These are phyloP conservation scores for Citrullus amarus DNA, from an alignment of 306 rosid genomes.

Conservation along the genomic window DNA sequence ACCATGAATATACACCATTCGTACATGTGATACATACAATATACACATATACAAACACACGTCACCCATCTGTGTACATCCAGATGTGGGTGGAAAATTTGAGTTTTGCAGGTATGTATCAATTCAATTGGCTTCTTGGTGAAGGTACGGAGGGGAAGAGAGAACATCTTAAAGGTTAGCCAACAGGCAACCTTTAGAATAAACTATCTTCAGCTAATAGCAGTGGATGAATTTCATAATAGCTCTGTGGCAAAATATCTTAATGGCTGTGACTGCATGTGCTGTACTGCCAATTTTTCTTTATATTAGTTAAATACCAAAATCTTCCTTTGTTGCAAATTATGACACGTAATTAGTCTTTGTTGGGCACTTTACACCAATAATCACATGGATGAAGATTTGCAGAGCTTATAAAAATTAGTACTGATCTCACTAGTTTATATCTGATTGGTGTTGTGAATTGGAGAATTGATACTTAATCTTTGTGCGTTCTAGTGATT, in stretches of 20 bases:
- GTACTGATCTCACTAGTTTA: slow-evolving; percentile 2
- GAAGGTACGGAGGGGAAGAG: background rate
- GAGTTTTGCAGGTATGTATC: background rate
- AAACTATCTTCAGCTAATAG: slow-evolving; percentile 2
- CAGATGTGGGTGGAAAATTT: background rate
- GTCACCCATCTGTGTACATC: background rate
- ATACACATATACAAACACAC: background rate
- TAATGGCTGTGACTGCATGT: background rate
- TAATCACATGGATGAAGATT: slow-evolving; percentile 5
- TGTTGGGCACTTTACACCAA: slow-evolving; percentile 7
- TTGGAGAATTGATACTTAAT: slow-evolving; percentile 8
- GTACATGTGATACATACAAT: background rate
- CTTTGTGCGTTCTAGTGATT: slow-evolving; percentile 9
- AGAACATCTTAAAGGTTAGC: background rate
- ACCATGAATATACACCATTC: background rate
- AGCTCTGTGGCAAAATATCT: background rate
- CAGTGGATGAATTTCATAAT: slow-evolving; percentile 1
- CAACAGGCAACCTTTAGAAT: slow-evolving; percentile 6
- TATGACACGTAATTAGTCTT: slow-evolving; percentile 2
- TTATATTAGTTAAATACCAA: background rate
- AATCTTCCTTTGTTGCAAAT: background rate
- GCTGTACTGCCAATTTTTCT: background rate
- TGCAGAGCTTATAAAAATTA: background rate
- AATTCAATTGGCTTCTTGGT: background rate
- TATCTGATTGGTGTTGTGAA: background rate